Conservation (phyloP, 192 early-diverging fungal species). For the Blastocladiella britannica region DNA sequence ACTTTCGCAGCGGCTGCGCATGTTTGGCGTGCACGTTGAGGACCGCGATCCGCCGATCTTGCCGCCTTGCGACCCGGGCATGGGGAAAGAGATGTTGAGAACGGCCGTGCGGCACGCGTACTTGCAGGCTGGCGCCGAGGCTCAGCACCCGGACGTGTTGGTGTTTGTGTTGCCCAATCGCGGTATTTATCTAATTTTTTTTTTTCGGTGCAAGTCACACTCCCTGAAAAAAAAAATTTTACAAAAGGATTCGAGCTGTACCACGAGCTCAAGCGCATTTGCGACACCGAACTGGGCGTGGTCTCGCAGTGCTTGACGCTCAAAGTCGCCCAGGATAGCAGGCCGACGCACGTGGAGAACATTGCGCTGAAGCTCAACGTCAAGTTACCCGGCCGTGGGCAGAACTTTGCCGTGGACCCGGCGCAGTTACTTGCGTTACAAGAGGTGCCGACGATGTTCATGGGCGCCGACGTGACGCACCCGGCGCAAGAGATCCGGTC, state of each 20-base stretch:
- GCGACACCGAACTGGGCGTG: slow-evolving; percentile 20
- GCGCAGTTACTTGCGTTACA: slow-evolving; percentile 3
- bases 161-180: not conserved
- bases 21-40: not conserved
- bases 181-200: too few relatives aligned
- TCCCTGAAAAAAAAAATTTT: not conserved
- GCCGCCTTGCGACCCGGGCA: not conserved
- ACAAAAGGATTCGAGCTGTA: slow-evolving; percentile 12
- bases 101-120: not conserved
- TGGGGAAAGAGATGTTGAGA: not conserved
- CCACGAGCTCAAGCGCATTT: slow-evolving; percentile 27
- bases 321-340: slow-evolving; percentile 5
- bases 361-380: slow-evolving; percentile 35
- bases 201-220: too few relatives aligned
- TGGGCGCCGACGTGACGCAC: slow-evolving; percentile 38
- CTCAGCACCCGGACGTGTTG: not conserved
- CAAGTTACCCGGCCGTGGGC: slow-evolving; percentile 36
- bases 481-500: slow-evolving; percentile 13
- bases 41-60: not conserved
- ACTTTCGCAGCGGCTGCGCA: not conserved
- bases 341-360: slow-evolving; percentile 8
- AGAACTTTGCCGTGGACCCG: slow-evolving; percentile 13
- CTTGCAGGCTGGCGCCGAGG: not conserved
- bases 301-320: slow-evolving; percentile 25
- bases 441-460: slow-evolving; percentile 22